These are phyloP conservation scores for Auricularia heimuer DNA, from an alignment of 768 basidiomycete species.

Conservation along the genomic window DNA sequence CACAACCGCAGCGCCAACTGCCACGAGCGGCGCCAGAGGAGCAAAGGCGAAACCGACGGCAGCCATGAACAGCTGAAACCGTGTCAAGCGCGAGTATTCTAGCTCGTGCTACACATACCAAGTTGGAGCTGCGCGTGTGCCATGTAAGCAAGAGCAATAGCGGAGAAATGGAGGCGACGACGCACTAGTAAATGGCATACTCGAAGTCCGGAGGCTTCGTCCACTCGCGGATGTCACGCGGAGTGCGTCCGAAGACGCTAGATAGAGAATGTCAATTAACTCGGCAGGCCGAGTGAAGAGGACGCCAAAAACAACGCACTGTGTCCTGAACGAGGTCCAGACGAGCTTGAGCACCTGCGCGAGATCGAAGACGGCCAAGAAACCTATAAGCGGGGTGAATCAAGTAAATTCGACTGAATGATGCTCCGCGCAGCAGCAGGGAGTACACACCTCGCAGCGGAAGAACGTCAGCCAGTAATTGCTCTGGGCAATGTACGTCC, in stretches of 20 bases:
- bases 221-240: slow-evolving; percentile 82
- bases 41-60: slow-evolving; percentile 92
- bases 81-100: slow-evolving; percentile 6
- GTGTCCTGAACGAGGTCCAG: slow-evolving; percentile 76
- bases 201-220: slow-evolving; percentile 86
- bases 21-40: slow-evolving; percentile 86
- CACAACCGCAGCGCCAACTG: slow-evolving; percentile 69
- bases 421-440: no score
- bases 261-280: not conserved
- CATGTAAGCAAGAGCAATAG: no score
- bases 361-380: slow-evolving; percentile 88
- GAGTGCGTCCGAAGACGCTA: slow-evolving; percentile 64
- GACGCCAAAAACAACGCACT: slow-evolving; percentile 7
- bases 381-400: slow-evolving; percentile 57
- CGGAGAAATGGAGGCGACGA: no score
- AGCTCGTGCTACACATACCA: not conserved
- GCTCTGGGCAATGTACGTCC: slow-evolving; percentile 83
- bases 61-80: slow-evolving; percentile 66
- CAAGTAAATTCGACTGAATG: not conserved
- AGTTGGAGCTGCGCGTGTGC: not conserved
- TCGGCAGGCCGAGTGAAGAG: slow-evolving; percentile 30
- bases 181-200: slow-evolving; percentile 71
- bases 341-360: slow-evolving; percentile 90
- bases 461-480: slow-evolving; percentile 93
- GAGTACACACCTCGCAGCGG: slow-evolving; percentile 40